phyloP scores from a whole-genome alignment of 306 rosid genomes.

The Cotoneaster glaucophyllus region DNA sequence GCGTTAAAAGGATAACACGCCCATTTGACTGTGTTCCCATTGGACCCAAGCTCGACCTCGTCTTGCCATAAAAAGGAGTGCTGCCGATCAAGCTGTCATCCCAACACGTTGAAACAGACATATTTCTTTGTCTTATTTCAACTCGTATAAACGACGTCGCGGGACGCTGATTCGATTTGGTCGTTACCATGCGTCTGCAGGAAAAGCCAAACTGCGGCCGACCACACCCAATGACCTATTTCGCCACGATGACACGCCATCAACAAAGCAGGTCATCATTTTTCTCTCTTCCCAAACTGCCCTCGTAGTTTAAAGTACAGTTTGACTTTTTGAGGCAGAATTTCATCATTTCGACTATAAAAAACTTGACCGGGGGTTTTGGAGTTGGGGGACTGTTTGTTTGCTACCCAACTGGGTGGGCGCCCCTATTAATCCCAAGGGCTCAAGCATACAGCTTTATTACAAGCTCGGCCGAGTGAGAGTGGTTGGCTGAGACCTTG shows the following conservation, averaged over 20 bases:
- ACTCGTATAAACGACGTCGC: slow-evolving; percentile 10
- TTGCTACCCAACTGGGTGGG: too few species aligned
- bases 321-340: slow-evolving; percentile 12
- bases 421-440: too few species aligned
- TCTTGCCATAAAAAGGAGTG: not conserved
- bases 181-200: slow-evolving; percentile 14
- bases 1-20: too few species aligned
- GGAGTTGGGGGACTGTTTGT: too few species aligned
- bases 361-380: too few species aligned
- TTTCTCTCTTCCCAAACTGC: slow-evolving; percentile 25
- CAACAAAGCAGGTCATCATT: slow-evolving; percentile 25
- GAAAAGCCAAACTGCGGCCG: slow-evolving; percentile 11
- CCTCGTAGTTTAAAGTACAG: not conserved
- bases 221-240: slow-evolving; percentile 23
- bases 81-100: slow-evolving; percentile 24
- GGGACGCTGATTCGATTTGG: slow-evolving; percentile 1
- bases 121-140: not conserved
- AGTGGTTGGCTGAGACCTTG: not conserved
- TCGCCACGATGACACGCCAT: slow-evolving; percentile 85
- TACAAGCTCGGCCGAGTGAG: too few species aligned
- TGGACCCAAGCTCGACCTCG: not conserved
- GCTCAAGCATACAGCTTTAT: too few species aligned
- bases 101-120: not conserved
- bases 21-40: not conserved
- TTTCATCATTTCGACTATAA: not conserved